A percentile compares a stretch with the other conserved stretches of the same genome.
phyloP scores from a whole-genome alignment of 2,329 filamentous ascomycete species.

The Dothideomycetes sp. region DNA sequence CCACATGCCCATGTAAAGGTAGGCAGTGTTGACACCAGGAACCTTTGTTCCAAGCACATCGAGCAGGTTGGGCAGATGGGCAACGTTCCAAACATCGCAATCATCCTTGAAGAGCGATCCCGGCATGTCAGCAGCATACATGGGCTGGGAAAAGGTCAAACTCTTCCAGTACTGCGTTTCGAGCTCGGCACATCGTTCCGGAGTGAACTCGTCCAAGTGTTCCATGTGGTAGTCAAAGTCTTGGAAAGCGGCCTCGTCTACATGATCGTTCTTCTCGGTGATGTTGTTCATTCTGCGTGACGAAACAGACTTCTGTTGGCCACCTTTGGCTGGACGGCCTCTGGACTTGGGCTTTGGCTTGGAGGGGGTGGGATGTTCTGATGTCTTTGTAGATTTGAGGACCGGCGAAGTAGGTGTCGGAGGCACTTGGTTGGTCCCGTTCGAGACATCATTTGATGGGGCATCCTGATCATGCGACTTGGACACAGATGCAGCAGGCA shows the following conservation, averaged over 20 bases:
- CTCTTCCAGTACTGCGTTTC: slow-evolving; percentile 97
- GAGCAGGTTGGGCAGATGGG: slow-evolving; percentile 84
- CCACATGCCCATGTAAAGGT: slow-evolving; percentile 98
- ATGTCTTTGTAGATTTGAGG: slow-evolving; percentile 42
- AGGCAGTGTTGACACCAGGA: slow-evolving; percentile 94
- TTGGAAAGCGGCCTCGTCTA: slow-evolving; percentile 86
- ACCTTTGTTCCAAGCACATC: slow-evolving; percentile 93
- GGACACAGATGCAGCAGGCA: slow-evolving; percentile 24
- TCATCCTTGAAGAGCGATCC: slow-evolving; percentile 87
- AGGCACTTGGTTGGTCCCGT: slow-evolving; percentile 23
- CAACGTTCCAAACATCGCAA: slow-evolving; percentile 83
- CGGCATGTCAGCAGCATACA: slow-evolving; percentile 95
- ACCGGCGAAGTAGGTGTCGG: slow-evolving; percentile 35
- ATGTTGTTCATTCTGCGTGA: slow-evolving; percentile 80
- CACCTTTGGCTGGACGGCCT: slow-evolving; percentile 43
- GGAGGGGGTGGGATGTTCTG: slow-evolving; percentile 25
- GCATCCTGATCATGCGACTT: slow-evolving; percentile 14
- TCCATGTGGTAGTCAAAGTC: slow-evolving; percentile 86
- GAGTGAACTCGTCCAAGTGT: slow-evolving; percentile 73
- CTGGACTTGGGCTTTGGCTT: slow-evolving; percentile 32
- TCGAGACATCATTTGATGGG: background rate
- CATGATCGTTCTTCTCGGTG: slow-evolving; percentile 63
- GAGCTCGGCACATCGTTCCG: slow-evolving; percentile 86
- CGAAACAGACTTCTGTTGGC: slow-evolving; percentile 64
- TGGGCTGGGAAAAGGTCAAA: slow-evolving; percentile 82